Percentiles rank a stretch among this genome's conserved stretches.
phyloP scores from a whole-genome alignment of 352 stramenopile species.

The Globisporangium mamillatum region DNA sequence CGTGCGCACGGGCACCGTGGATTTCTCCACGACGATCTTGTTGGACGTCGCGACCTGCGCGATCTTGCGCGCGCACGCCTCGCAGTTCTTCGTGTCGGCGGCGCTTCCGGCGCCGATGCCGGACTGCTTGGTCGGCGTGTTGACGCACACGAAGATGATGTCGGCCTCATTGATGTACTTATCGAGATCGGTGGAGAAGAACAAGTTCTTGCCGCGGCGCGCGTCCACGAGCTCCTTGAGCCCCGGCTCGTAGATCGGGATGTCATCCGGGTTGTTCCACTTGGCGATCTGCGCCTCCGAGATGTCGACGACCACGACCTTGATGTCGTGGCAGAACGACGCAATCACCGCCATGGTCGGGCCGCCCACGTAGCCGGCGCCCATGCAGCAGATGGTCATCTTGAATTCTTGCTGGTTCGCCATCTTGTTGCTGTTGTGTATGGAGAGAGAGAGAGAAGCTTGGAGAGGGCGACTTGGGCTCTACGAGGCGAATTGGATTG shows the following conservation, averaged over 20 bases:
- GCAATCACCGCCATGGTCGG: constrained; percentile 99
- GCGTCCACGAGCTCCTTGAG: constrained; percentile 96
- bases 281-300: constrained; percentile 95
- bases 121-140: constrained; percentile 98
- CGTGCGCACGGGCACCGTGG: constrained; percentile 98
- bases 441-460: not conserved
- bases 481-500: not conserved
- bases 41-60: constrained; percentile 90
- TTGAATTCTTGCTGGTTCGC: constrained; percentile 49
- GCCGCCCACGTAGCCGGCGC: constrained; percentile 98
- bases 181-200: constrained; percentile 99
- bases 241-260: constrained; percentile 99
- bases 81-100: constrained; percentile 99
- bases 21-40: constrained; percentile 99
- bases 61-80: constrained; percentile 98
- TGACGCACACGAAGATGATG: constrained; percentile 99
- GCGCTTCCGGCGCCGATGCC: constrained; percentile 97
- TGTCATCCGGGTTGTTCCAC: constrained; percentile 94
- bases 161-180: constrained; percentile 95
- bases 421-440: not conserved
- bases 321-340: constrained; percentile 95
- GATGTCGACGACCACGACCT: constrained; percentile 98
- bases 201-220: constrained; percentile 94
- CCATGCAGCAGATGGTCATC: constrained; percentile 95
- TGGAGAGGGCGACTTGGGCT: constrained; percentile 2